Percentiles rank a stretch among this genome's conserved stretches.
Evolutionary conservation across 352 stramenopile genomes (phyloP).

Genomic region (Peronospora belbahrii): DNA sequence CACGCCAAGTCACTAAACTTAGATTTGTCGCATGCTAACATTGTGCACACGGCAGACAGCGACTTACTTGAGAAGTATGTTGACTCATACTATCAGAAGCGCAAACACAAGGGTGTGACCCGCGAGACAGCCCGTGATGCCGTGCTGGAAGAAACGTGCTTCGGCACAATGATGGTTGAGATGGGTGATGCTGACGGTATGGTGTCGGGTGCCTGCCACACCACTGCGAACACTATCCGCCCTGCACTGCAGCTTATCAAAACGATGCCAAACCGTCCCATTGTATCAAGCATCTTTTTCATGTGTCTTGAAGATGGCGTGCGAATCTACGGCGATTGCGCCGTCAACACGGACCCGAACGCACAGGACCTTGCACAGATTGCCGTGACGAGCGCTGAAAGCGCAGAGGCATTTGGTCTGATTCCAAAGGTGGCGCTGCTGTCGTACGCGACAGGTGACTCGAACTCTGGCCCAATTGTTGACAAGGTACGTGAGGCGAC

Average conservation of each 20-base stretch:
- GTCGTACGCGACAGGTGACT: conserved; percentile 77
- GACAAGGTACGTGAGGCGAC: conserved; percentile 80
- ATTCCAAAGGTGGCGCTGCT: conserved; percentile 78
- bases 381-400: conserved; percentile 66
- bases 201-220: conserved; percentile 80
- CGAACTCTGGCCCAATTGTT: conserved; percentile 68
- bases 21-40: conserved; percentile 49
- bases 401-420: conserved; percentile 67
- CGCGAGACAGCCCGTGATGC: conserved; percentile 44
- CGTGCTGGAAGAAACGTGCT: conserved; percentile 67
- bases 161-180: conserved; percentile 84
- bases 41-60: conserved; percentile 49
- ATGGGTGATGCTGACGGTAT: conserved; percentile 75
- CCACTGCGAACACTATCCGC: conserved; percentile 83
- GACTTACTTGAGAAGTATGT: conserved; percentile 51
- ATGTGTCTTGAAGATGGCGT: conserved; percentile 81
- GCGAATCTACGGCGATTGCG: conserved; percentile 79
- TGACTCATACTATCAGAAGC: conserved; percentile 56
- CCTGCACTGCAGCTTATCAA: conserved; percentile 86
- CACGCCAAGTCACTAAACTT: conserved; percentile 62
- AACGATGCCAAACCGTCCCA: conserved; percentile 48
- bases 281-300: conserved; percentile 85
- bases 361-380: conserved; percentile 74
- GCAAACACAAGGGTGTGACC: conserved; percentile 81
- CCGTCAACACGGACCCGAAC: conserved; percentile 76